Percentiles rank a stretch among this genome's conserved stretches.
Conservation (phyloP, 2,329 filamentous ascomycete genomes). For the Plenodomus tracheiphilus region DNA sequence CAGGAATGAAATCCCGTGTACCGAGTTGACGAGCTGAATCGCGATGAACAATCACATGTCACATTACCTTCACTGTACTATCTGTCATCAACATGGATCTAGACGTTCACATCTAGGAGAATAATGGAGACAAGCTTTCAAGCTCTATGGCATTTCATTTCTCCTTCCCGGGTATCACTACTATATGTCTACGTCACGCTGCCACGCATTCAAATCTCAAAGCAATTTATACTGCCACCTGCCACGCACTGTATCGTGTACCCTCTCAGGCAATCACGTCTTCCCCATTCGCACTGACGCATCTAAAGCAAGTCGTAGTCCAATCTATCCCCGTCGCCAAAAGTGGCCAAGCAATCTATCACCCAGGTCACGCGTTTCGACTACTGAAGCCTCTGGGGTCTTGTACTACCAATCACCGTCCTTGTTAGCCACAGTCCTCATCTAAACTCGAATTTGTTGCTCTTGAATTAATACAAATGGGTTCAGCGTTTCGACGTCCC, state of each 20-base stretch:
- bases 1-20: not conserved
- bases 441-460: conserved; percentile 16
- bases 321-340: not conserved
- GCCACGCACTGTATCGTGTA: not conserved
- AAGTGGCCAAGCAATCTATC: conserved; percentile 10
- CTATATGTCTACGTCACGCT: conserved; percentile 8
- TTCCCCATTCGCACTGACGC: not conserved
- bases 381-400: conserved; percentile 4
- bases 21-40: not conserved
- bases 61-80: conserved; percentile 25
- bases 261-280: not conserved
- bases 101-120: conserved; percentile 10
- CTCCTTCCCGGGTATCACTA: not conserved
- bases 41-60: conserved; percentile 16
- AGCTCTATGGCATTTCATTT: not conserved
- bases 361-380: conserved; percentile 22
- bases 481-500: conserved; percentile 12
- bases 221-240: conserved; percentile 2
- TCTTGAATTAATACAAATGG: conserved; percentile 13
- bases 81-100: conserved; percentile 31
- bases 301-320: not conserved
- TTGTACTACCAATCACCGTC: conserved; percentile 6
- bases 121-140: conserved; percentile 13
- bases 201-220: conserved; percentile 1
- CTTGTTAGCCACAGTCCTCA: conserved; percentile 7